Evolutionary conservation across 2,329 filamentous ascomycete genomes (phyloP), one percentile per base, ranked within the genome.

Genomic region (Aspergillus sp.): DNA sequence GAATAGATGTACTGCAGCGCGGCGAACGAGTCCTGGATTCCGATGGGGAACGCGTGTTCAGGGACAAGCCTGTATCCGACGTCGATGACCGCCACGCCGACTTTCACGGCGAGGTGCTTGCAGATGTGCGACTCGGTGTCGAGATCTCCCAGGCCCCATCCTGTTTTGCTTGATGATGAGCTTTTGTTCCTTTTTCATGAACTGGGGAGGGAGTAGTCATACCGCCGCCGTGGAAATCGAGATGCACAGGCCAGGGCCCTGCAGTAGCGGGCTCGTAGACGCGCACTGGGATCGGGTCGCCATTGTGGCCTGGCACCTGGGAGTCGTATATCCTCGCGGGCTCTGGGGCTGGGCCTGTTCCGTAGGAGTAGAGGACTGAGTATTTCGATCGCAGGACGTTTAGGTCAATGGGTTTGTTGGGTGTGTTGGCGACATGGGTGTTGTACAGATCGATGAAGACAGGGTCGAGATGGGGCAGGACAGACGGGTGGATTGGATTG

Each of bases 51-150:
- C 5, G 77, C 68, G 60, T 76, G 65, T 65, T 83, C 81, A 8
- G 82, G 82, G 0, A 81, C 78, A 1, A 83, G 75, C 4, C 81
- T 76, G 63, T 84, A 84, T n/a, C 68, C 80, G 11, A 83, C 77
- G 62, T 82, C 79, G 54, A 84, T 73, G 27, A 83, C 79, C 14
- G 72, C 74, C 27, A 80, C 79, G 25, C 72, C 70, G 21, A 76
- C 76, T 46, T 75, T 70, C 27, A 72, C 69, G 66, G 76, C 80
- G 23, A 82, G 71, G 61, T 82, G 79, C 52, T 73, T 35, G 44
- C 47, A 23, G 47, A 41, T 23, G 17, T 55, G 9, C n/a, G 52
- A 8, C 45, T 48, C 52, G 14, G 47, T 21, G 52, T 45, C 8
- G 44, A 37, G 72, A 73, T 79, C 81, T 55, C 82, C 77, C 61